Evolutionary conservation across 2,329 filamentous ascomycete genomes (phyloP), one percentile per base, ranked within the genome.

Genomic region (Lecanicillium sp.): DNA sequence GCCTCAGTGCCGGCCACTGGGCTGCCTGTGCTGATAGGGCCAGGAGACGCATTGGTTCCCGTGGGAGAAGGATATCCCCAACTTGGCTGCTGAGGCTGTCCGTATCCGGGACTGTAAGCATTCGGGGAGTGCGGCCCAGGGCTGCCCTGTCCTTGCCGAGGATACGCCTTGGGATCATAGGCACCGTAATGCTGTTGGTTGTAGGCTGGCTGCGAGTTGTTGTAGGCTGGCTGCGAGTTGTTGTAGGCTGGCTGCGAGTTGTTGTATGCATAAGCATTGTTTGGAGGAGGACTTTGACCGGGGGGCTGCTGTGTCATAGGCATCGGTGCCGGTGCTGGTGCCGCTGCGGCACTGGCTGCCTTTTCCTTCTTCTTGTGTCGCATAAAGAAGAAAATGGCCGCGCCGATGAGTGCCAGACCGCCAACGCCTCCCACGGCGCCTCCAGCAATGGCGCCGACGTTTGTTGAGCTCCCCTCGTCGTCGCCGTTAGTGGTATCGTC

Each of bases 341-440:
- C 25, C 13, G 34, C 14, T 4, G n/a, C 12, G 13, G 39, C 25
- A 20, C 34, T 33, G 17, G 6, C 14, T 15, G 33, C 5, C 3
- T 10, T 10, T 25, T 25, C 7, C 22, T 37, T 37, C 25, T 34
- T 37, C 15, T 35, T 34, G 25, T 15, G 32, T 11, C 39, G 34
- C 30, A 41, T 17, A 5, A 41, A 29, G 20, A 41, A 37, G 18
- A 41, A 37, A 15, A 37, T 30, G 34, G n/a, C 30, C 3, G 34
- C 34, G 11, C 29, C 39, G 5, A 41, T 17, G 4, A 41, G 32
- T 6, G 34, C 39, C 12, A 37, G 10, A 17, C 20, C 39, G 14
- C 22, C 34, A 18, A 37, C 25, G 12, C 39, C 39, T 7, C 39
- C 39, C 12, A 41, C 34, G 17, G 25, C 34, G 17, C 34, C 39